These are phyloP conservation scores for Cynara cardunculus DNA, from an alignment of 129 eudicot species.

Conservation along the genomic window DNA sequence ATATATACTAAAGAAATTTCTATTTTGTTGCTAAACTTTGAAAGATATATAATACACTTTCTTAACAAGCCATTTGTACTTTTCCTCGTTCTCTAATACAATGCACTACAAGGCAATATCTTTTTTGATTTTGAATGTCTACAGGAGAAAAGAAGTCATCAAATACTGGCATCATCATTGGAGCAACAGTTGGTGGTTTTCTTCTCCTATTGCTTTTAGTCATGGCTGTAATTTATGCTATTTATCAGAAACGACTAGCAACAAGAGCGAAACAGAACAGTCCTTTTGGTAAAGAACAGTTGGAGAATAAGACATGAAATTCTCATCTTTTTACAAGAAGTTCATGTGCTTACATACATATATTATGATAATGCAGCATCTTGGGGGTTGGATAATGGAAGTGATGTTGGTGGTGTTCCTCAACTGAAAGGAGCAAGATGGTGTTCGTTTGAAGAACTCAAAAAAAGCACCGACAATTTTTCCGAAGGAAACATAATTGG, in stretches of 20 bases:
- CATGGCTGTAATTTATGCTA: conserved; percentile 55
- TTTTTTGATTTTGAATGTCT: conserved; percentile 6
- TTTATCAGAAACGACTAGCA: conserved; percentile 52
- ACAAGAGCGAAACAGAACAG: conserved; percentile 36
- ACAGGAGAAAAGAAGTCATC: conserved; percentile 54
- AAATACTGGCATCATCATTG: conserved; percentile 45
- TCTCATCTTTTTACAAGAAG: neutral
- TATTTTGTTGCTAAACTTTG: neutral
- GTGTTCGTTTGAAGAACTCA: conserved; percentile 80
- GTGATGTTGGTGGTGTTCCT: conserved; percentile 60
- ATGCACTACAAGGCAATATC: neutral
- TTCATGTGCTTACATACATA: neutral
- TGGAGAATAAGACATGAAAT: neutral
- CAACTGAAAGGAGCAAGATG: conserved; percentile 78
- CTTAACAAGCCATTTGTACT: neutral
- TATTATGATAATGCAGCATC: conserved; percentile 53
- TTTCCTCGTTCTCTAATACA: neutral
- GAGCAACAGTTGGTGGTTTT: conserved; percentile 51
- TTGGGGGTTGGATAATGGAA: conserved; percentile 55
- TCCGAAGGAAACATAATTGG: conserved; percentile 76
- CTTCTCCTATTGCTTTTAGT: conserved; percentile 47
- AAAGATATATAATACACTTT: neutral
- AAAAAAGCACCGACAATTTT: conserved; percentile 55
- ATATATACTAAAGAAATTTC: neutral
- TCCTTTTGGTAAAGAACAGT: conserved; percentile 63